A percentile compares a stretch with the other conserved stretches of the same genome.
phyloP scores from a whole-genome alignment of 2,329 filamentous ascomycete genomes.

The Aspergillus ruber region DNA sequence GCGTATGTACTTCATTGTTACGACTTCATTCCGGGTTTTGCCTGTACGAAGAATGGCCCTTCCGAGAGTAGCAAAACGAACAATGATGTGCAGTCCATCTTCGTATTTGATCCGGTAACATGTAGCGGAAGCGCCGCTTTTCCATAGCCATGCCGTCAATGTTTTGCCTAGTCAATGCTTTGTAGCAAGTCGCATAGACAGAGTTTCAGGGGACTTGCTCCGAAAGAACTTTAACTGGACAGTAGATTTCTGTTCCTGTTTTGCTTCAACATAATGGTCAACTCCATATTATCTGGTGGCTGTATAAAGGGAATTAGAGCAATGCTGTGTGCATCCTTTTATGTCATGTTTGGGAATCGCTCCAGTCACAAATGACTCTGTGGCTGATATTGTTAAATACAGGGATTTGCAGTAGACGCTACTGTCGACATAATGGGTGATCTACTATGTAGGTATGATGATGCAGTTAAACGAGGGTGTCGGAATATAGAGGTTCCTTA shows the following conservation, averaged over 20 bases:
- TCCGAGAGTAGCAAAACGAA: conserved; percentile 19
- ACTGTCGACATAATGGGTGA: no score
- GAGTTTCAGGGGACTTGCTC: conserved; percentile 15
- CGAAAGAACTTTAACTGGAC: conserved; percentile 19
- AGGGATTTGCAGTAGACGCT: no score
- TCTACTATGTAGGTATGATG: no score
- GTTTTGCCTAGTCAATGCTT: conserved; percentile 14
- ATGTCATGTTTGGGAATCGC: no score
- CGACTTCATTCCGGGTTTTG: conserved; percentile 13
- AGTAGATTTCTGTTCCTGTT: conserved; percentile 15
- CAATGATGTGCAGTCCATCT: conserved; percentile 16
- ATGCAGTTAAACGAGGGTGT: no score
- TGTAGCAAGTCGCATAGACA: conserved; percentile 19
- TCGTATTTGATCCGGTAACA: conserved; percentile 24
- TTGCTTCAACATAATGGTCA: conserved; percentile 17
- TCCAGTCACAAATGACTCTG: not conserved
- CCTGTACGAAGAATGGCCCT: conserved; percentile 18
- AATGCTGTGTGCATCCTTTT: no score
- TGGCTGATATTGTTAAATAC: no score
- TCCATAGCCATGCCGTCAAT: conserved; percentile 13
- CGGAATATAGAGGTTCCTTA: no score
- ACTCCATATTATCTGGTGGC: conserved; percentile 11
- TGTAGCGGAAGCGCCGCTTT: conserved; percentile 26
- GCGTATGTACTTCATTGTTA: conserved; percentile 5
- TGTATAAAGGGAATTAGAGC: no score